Conservation (phyloP, 352 stramenopile genomes). For the Elongisporangium anandrum region DNA sequence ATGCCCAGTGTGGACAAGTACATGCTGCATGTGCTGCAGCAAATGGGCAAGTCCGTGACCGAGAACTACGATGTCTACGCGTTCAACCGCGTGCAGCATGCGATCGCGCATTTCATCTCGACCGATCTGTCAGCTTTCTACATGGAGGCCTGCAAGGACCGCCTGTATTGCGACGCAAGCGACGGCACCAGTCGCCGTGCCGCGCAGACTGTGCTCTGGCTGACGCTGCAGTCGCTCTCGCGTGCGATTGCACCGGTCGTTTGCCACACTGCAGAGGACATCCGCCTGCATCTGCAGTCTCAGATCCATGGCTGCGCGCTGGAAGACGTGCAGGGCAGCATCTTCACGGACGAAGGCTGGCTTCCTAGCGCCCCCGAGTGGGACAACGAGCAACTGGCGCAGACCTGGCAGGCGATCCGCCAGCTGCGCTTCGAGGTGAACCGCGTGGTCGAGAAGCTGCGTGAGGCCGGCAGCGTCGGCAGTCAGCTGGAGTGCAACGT, state of each 20-base stretch:
- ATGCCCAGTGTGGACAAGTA: constrained; percentile 94
- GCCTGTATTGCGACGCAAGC: constrained; percentile 93
- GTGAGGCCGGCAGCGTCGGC: constrained; percentile 40
- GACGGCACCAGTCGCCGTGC: constrained; percentile 75
- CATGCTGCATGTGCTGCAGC: constrained; percentile 91
- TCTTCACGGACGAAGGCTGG: constrained; percentile 72
- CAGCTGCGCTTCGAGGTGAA: constrained; percentile 84
- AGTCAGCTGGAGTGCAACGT: constrained; percentile 80
- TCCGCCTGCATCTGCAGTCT: constrained; percentile 86
- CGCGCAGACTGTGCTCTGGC: constrained; percentile 87
- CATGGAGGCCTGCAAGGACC: constrained; percentile 96
- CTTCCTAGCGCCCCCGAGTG: constrained; percentile 49
- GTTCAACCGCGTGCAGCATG: constrained; percentile 92
- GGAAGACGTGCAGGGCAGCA: constrained; percentile 53
- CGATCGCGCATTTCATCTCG: constrained; percentile 90
- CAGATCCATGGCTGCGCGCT: constrained; percentile 40
- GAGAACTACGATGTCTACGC: constrained; percentile 79
- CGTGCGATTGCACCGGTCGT: constrained; percentile 86
- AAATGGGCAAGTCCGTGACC: constrained; percentile 83
- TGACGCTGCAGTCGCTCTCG: constrained; percentile 59
- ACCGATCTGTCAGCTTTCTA: constrained; percentile 98
- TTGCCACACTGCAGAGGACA: constrained; percentile 96
- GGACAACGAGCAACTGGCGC: constrained; percentile 42
- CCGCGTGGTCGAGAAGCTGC: constrained; percentile 71
- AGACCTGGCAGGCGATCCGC: constrained; percentile 87